Percentiles rank a stretch among this genome's conserved stretches.
Conservation (phyloP, 495 filamentous ascomycete species). For the Neurospora pannonica region DNA sequence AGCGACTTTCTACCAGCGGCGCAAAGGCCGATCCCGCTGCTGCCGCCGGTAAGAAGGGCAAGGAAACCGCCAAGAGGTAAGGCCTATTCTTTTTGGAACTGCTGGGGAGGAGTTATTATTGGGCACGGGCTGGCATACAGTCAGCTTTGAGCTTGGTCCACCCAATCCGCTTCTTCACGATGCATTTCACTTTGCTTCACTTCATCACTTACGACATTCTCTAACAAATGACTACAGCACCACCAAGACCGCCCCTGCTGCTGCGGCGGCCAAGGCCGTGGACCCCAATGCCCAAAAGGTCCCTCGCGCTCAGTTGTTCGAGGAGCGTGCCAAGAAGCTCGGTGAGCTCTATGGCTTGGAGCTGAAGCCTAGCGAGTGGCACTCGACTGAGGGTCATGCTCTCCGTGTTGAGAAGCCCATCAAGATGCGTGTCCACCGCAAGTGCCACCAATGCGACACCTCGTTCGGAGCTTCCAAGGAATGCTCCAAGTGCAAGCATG, state of each 20-base stretch:
- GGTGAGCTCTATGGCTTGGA: conserved; percentile 68
- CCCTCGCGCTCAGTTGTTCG: conserved; percentile 43
- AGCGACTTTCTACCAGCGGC: not conserved
- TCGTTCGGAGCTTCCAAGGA: conserved; percentile 52
- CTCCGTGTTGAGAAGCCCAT: conserved; percentile 79
- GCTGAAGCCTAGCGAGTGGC: conserved; percentile 62
- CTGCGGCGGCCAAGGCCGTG: conserved; percentile 13
- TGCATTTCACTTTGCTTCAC: not conserved
- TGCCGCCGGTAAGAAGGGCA: conserved; percentile 3
- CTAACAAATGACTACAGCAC: conserved; percentile 23
- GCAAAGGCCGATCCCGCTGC: conserved; percentile 30
- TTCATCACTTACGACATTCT: not conserved
- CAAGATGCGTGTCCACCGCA: conserved; percentile 81
- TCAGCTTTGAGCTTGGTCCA: not conserved
- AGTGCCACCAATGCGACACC: conserved; percentile 66
- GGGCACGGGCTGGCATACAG: not conserved
- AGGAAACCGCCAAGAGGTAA: conserved; percentile 21
- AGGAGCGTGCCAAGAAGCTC: conserved; percentile 59
- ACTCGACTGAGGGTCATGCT: conserved; percentile 45
- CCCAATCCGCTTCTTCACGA: not conserved
- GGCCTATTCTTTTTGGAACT: not conserved
- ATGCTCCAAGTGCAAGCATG: conserved; percentile 64
- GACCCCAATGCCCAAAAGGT: conserved; percentile 25
- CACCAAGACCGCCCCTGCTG: conserved; percentile 10
- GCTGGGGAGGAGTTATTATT: not conserved